A percentile compares a stretch with the other conserved stretches of the same genome.
Conservation (phyloP, 2,329 filamentous ascomycete species). For the Aspergillus terreus region DNA sequence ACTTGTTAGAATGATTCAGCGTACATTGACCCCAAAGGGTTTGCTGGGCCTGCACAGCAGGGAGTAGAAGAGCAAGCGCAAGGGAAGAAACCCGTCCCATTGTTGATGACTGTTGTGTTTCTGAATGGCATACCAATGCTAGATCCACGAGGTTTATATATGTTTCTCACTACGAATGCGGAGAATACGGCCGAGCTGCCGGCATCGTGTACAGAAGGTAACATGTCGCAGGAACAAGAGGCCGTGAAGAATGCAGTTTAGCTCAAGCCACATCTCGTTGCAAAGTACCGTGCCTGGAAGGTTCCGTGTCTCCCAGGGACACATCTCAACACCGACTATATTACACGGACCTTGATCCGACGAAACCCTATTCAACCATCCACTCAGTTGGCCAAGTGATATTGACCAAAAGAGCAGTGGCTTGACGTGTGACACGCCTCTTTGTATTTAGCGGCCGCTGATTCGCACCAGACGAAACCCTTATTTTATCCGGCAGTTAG, state of each 20-base stretch:
- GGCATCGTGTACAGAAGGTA: not conserved
- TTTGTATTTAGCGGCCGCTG: not conserved
- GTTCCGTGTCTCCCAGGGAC: not conserved
- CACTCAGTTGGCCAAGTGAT: not conserved
- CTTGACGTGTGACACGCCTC: not conserved
- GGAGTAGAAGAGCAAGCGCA: not conserved
- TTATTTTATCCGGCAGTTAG: not conserved
- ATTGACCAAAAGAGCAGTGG: not conserved
- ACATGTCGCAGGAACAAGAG: not conserved
- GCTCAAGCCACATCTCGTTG: not conserved
- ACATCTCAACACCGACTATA: not conserved
- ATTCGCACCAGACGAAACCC: not conserved
- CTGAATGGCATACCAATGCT: not conserved
- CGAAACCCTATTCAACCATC: not conserved
- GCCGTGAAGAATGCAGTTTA: not conserved
- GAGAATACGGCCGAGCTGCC: not conserved
- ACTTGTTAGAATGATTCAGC: not conserved
- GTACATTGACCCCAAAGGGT: constrained; percentile 3
- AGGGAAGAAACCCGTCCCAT: not conserved
- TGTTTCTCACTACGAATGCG: not conserved
- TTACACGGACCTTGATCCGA: not conserved
- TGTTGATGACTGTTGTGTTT: not conserved
- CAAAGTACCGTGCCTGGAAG: not conserved
- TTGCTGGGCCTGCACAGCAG: constrained; percentile 2
- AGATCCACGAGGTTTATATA: not conserved